Base-by-base conservation (phyloP, 1,284 basidiomycete species). In the Erythrobasidium hasegawianum region DNA sequence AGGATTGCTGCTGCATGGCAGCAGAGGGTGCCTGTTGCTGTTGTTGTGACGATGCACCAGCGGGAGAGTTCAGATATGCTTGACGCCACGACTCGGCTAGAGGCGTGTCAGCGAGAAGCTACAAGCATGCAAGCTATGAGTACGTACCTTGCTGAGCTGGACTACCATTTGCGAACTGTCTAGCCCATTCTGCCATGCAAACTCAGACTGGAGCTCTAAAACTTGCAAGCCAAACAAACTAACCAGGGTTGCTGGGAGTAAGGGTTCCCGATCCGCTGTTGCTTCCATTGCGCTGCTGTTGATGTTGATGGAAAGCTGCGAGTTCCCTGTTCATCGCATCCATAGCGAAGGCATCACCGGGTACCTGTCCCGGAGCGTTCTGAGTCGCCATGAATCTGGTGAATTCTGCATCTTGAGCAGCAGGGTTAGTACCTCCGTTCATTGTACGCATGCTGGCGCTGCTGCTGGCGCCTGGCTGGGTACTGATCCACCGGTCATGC, bases 271-370 rank as follows among this genome's bases (percentile, higher is more conserved):
- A 33, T 4, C 33, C 33, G 11, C 33, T 33, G 33, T 33, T 33
- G 33, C 55, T 41, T 14, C 41, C 55, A 50, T 26, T 57, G 20
- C 41, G 2, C 39, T 64, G 40, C n/a, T 47, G 43, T 24, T 47
- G 50, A 22, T 29, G 14, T 8, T 29, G 62, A 13, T 38, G 45
- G 27, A 26, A 49, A 18, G 53, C 50, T 7, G 62, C 62, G 4
- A 65, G 54, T 39, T 65, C 62, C 24, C 62, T 26, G 55, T 65
- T 40, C 62, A 65, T 65, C 9, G 62, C 62, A 27, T 65, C 55
- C 62, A 65, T 65, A 13, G 62, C 62, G 41, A 65, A 65, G 13
- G 56, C 62, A 43, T 53, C 55, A 16, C 26, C 50, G 33, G 33
- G 33, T 33, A 33, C 11, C 26, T 20, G 20, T 26, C 50, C 54